Conservation (phyloP, 192 early-diverging fungal genomes). For the Lobosporangium transversale region DNA sequence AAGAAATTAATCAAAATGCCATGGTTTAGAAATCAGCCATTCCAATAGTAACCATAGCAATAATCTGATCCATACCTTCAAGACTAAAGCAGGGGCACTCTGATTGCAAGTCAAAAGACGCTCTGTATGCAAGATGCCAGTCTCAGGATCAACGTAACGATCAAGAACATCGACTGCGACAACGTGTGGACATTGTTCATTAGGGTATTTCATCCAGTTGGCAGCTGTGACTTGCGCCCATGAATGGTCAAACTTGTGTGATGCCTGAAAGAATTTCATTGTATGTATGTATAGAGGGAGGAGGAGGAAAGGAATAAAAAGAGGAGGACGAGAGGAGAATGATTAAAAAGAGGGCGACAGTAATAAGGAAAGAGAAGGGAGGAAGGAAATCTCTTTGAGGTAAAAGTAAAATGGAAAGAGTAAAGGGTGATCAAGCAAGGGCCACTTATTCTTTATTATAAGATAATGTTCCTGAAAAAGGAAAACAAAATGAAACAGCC, state of each 20-base stretch:
- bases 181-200: conserved; percentile 92
- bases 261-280: conserved; percentile 91
- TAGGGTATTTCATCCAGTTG: conserved; percentile 98
- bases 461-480: no score
- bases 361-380: no score
- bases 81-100: conserved; percentile 82
- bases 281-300: no score
- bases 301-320: no score
- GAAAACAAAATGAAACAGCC: no score
- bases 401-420: no score
- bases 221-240: conserved; percentile 87
- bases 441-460: no score
- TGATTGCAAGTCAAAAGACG: conserved; percentile 92
- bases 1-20: not conserved
- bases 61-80: conserved; percentile 45
- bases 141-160: conserved; percentile 80
- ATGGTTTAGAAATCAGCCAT: no score
- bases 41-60: not conserved
- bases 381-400: no score
- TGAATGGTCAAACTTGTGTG: conserved; percentile 82
- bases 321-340: no score
- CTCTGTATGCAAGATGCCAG: conserved; percentile 88
- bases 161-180: conserved; percentile 89
- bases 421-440: no score
- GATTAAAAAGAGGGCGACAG: no score